Evolutionary conservation across 805 yeast species (phyloP).

Genomic region (Nakazawaea peltata): DNA sequence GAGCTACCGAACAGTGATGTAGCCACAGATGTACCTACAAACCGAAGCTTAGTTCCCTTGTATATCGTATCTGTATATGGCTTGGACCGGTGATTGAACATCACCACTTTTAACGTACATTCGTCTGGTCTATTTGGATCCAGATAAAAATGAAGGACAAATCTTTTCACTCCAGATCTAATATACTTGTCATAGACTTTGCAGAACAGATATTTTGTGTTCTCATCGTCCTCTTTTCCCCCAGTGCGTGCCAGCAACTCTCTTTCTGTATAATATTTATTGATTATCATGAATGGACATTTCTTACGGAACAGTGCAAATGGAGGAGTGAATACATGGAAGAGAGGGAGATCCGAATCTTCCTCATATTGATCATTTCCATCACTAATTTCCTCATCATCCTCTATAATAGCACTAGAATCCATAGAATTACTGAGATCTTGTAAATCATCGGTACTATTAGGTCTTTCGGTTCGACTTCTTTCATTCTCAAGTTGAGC

Average conservation of each 20-base stretch:
- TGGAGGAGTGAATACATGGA: slow-evolving; percentile 9
- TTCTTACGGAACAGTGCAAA: slow-evolving; percentile 11
- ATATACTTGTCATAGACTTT: slow-evolving; percentile 11
- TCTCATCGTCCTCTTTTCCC: slow-evolving; percentile 1
- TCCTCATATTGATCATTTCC: slow-evolving; percentile 9
- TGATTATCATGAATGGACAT: slow-evolving; percentile 12
- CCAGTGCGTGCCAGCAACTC: not conserved
- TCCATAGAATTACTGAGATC: not conserved
- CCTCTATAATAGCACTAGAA: not conserved
- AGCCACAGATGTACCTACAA: slow-evolving; percentile 13
- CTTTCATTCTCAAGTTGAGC: not conserved
- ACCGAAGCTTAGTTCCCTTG: slow-evolving; percentile 11
- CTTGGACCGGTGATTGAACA: slow-evolving; percentile 12
- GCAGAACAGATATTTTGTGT: slow-evolving; percentile 9
- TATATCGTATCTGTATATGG: slow-evolving; percentile 13
- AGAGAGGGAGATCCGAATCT: slow-evolving; percentile 10
- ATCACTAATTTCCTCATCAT: not conserved
- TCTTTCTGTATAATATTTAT: slow-evolving; percentile 4
- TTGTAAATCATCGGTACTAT: not conserved
- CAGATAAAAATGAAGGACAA: slow-evolving; percentile 9
- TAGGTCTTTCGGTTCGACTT: not conserved
- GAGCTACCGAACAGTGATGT: slow-evolving; percentile 10
- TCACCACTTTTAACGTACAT: slow-evolving; percentile 7
- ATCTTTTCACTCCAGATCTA: slow-evolving; percentile 12
- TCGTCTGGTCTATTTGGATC: slow-evolving; percentile 2